Percentiles rank a stretch among this genome's conserved stretches.
These are phyloP conservation scores for Stereum hirsutum DNA, from an alignment of 1,284 basidiomycete species.

Conservation along the genomic window DNA sequence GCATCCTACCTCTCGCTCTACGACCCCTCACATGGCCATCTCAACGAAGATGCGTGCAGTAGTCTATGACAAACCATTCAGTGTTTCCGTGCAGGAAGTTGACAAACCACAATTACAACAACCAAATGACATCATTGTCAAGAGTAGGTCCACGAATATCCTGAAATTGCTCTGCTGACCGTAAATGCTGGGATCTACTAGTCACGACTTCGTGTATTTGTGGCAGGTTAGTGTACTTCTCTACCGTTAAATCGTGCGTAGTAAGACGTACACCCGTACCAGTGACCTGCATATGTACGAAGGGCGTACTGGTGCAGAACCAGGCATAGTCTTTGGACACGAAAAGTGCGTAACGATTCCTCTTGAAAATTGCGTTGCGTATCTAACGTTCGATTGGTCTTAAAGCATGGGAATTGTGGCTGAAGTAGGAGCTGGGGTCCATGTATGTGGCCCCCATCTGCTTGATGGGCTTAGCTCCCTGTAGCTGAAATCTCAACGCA, in stretches of 20 bases:
- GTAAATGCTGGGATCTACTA: conserved; percentile 9
- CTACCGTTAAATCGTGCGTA: no score
- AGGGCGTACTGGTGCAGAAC: conserved; percentile 38
- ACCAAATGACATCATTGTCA: conserved; percentile 42
- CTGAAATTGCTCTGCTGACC: conserved; percentile 1
- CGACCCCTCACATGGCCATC: no score
- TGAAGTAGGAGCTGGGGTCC: conserved; percentile 32
- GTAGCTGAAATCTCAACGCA: conserved; percentile 14
- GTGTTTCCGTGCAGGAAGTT: conserved; percentile 32
- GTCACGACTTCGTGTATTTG: conserved; percentile 44
- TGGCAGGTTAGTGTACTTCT: conserved; percentile 26
- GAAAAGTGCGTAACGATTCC: conserved; percentile 29
- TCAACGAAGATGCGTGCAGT: conserved; percentile 38
- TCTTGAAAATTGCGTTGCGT: background rate
- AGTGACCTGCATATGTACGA: conserved; percentile 49
- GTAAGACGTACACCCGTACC: conserved; percentile 2
- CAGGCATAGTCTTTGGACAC: conserved; percentile 43
- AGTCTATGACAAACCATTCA: conserved; percentile 39
- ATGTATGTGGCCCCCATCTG: conserved; percentile 18
- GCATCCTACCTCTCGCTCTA: no score
- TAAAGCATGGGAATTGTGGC: conserved; percentile 40
- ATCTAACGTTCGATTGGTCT: background rate
- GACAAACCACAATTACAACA: conserved; percentile 35
- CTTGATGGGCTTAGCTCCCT: background rate
- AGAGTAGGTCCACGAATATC: conserved; percentile 18